phyloP scores from a whole-genome alignment of 2,329 filamentous ascomycete genomes.

The Venturia effusa region DNA sequence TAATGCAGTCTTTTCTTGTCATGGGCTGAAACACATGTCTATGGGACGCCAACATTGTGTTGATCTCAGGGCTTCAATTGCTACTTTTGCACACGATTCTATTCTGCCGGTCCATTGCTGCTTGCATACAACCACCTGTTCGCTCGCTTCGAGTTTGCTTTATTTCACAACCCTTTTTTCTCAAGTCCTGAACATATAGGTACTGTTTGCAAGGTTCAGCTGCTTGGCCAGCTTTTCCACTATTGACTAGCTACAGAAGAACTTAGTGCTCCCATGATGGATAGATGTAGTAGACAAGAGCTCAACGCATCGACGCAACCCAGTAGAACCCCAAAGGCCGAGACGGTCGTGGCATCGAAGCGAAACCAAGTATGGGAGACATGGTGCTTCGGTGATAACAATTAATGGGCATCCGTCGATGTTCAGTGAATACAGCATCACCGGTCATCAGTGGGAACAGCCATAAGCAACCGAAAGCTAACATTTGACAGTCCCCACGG shows the following conservation, averaged over 20 bases:
- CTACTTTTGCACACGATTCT: background rate
- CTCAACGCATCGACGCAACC: background rate
- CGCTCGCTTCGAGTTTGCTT: no score
- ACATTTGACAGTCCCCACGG: background rate
- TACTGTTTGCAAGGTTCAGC: background rate
- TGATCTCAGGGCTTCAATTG: background rate
- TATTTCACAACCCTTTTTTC: no score
- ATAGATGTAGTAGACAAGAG: background rate
- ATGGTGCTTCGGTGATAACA: background rate
- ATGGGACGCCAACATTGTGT: background rate
- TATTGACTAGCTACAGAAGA: background rate
- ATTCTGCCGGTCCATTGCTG: background rate
- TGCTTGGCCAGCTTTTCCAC: background rate
- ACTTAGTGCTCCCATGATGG: no score
- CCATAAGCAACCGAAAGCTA: background rate
- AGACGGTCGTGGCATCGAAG: background rate
- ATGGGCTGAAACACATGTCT: background rate
- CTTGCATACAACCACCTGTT: background rate
- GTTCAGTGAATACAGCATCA: background rate
- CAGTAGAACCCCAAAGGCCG: background rate
- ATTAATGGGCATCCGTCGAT: background rate
- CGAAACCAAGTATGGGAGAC: background rate
- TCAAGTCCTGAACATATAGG: no score
- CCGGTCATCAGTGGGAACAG: background rate
- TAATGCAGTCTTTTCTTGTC: background rate